These are phyloP conservation scores for Pholiota conissans DNA, from an alignment of 768 basidiomycete species.

Conservation along the genomic window DNA sequence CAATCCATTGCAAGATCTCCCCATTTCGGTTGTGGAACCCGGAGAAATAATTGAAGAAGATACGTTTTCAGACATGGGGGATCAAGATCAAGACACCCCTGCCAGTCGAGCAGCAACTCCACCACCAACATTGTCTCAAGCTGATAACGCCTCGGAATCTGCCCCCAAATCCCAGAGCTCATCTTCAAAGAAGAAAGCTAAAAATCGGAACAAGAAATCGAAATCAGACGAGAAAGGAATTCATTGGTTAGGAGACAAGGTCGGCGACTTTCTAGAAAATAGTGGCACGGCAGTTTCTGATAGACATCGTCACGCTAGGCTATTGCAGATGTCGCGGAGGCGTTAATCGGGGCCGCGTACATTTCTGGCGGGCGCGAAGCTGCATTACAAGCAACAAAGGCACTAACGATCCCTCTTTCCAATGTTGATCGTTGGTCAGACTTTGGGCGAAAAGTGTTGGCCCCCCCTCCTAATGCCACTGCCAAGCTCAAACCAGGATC, in stretches of 20 bases:
- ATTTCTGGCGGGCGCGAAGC: slow-evolving; percentile 68
- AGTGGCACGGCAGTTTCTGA: background rate
- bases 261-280: slow-evolving; percentile 22
- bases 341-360: slow-evolving; percentile 82
- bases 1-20: background rate
- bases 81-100: background rate
- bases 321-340: slow-evolving; percentile 83
- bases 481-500: slow-evolving; percentile 48
- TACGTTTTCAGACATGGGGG: slow-evolving; percentile 2
- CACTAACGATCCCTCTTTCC: slow-evolving; percentile 64
- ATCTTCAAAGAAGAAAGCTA: slow-evolving; percentile 25
- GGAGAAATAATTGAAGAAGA: slow-evolving; percentile 7
- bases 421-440: slow-evolving; percentile 72
- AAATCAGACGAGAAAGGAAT: slow-evolving; percentile 29
- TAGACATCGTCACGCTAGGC: slow-evolving; percentile 41
- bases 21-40: background rate
- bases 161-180: slow-evolving; percentile 1
- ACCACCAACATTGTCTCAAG: background rate
- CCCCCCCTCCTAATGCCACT: slow-evolving; percentile 41
- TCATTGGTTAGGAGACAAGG: slow-evolving; percentile 79
- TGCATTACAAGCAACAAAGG: slow-evolving; percentile 65
- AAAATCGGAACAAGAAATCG: slow-evolving; percentile 37
- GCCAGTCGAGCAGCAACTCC: background rate
- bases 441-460: slow-evolving; percentile 51
- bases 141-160: background rate